Percentiles rank a stretch among this genome's conserved stretches.
Conservation (phyloP, 1,284 basidiomycete genomes). For the Paramarasmius palmivorus region DNA sequence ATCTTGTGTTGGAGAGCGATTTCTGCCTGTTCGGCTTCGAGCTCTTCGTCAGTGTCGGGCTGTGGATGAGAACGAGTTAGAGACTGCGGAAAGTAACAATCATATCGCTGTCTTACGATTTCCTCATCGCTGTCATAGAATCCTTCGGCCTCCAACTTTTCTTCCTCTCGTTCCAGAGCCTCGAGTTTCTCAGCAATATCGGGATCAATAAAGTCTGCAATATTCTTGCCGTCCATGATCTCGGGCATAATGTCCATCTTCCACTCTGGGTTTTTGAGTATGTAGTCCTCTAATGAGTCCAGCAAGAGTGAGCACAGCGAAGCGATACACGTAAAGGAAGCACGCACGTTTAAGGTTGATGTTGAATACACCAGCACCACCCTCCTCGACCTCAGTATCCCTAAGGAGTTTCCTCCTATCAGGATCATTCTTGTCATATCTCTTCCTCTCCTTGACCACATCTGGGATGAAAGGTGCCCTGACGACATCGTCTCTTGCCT, state of each 20-base stretch:
- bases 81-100: too few species aligned
- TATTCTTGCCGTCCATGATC: constrained; percentile 97
- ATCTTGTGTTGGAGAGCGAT: constrained; percentile 74
- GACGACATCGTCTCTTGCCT: constrained; percentile 83
- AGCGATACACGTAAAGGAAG: not conserved
- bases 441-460: constrained; percentile 71
- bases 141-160: constrained; percentile 89
- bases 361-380: constrained; percentile 88
- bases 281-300: constrained; percentile 74
- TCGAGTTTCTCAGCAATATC: constrained; percentile 97
- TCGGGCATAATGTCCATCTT: constrained; percentile 96
- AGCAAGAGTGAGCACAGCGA: constrained; percentile 15
- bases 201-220: constrained; percentile 99
- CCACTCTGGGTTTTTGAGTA: constrained; percentile 92
- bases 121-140: constrained; percentile 92
- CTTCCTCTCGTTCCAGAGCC: constrained; percentile 96
- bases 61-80: constrained; percentile 30
- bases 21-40: constrained; percentile 72
- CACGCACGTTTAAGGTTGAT: constrained; percentile 83
- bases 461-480: constrained; percentile 89
- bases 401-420: constrained; percentile 68
- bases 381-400: constrained; percentile 83
- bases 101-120: constrained; percentile 62
- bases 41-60: constrained; percentile 93
- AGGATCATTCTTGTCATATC: constrained; percentile 86